These are phyloP conservation scores for Lathyrus sativus DNA, from an alignment of 306 rosid species.

Conservation along the genomic window DNA sequence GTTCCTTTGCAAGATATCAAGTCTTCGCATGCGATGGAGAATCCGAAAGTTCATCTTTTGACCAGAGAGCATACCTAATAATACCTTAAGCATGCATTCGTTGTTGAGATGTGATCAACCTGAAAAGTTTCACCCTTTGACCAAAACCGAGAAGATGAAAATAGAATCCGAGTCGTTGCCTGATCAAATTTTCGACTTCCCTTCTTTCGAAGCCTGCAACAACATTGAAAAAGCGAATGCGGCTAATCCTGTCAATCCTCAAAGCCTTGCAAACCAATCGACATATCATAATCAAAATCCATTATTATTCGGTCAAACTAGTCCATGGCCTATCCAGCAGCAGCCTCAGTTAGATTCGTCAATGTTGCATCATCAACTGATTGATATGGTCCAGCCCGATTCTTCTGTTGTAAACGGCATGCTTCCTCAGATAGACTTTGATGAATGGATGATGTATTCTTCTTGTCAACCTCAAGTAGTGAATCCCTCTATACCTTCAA, in stretches of 20 bases:
- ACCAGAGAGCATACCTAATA: conserved; percentile 41
- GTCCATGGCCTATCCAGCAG: conserved; percentile 58
- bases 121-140: conserved; percentile 32
- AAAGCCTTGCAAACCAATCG: conserved; percentile 40
- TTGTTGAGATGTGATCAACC: conserved; percentile 41
- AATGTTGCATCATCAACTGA: conserved; percentile 51
- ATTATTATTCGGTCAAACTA: conserved; percentile 49
- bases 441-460: conserved; percentile 65
- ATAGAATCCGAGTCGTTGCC: conserved; percentile 50
- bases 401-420: conserved; percentile 46
- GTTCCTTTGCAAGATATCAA: conserved; percentile 48
- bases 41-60: conserved; percentile 46
- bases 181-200: conserved; percentile 52
- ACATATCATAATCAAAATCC: conserved; percentile 60
- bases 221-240: conserved; percentile 49
- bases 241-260: neutral
- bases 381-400: conserved; percentile 60
- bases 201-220: conserved; percentile 52
- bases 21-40: conserved; percentile 39
- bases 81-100: conserved; percentile 43
- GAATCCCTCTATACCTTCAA: conserved; percentile 53
- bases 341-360: conserved; percentile 70
- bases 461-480: conserved; percentile 53
- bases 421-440: conserved; percentile 62
- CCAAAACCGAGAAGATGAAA: conserved; percentile 47